A percentile compares a stretch with the other conserved stretches of the same genome.
These are phyloP conservation scores for Blastosporella zonata DNA, from an alignment of 1,284 basidiomycete genomes.

Conservation along the genomic window DNA sequence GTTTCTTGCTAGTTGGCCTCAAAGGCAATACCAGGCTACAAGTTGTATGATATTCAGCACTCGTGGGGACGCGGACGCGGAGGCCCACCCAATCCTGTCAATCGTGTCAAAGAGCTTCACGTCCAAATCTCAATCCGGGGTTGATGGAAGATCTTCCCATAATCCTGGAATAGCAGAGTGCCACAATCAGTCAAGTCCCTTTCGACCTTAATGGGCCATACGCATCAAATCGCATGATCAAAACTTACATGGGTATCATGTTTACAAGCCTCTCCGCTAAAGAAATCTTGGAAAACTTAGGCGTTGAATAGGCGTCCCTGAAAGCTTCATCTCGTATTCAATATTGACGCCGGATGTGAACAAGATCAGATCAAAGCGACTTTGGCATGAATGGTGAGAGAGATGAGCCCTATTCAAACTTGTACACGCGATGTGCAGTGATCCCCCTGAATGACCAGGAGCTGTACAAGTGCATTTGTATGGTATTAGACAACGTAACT, in stretches of 20 bases:
- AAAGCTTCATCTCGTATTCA: constrained; percentile 30
- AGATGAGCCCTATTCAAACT: constrained; percentile 14
- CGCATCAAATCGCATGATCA: constrained; percentile 16
- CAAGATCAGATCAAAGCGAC: constrained; percentile 25
- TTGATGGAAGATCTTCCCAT: constrained; percentile 4
- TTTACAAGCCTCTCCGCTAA: constrained; percentile 22
- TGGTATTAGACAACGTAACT: not conserved
- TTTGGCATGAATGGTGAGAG: constrained; percentile 24
- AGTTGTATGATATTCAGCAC: not conserved
- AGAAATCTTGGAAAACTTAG: constrained; percentile 16
- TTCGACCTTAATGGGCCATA: constrained; percentile 7
- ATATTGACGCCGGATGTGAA: constrained; percentile 24
- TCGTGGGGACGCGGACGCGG: not conserved
- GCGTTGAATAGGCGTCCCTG: constrained; percentile 27
- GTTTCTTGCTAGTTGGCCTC: not conserved
- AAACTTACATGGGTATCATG: constrained; percentile 9
- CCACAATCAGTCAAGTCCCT: constrained; percentile 35
- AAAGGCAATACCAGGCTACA: not conserved
- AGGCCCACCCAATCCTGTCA: constrained; percentile 5
- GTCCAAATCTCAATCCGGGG: constrained; percentile 1
- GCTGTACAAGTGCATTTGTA: not conserved
- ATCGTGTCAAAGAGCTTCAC: constrained; percentile 16
- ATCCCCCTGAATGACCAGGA: not conserved
- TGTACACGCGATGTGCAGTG: not conserved
- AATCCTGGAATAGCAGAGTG: constrained; percentile 21